Conservation (phyloP, 768 basidiomycete genomes). For the Russula sp. region DNA sequence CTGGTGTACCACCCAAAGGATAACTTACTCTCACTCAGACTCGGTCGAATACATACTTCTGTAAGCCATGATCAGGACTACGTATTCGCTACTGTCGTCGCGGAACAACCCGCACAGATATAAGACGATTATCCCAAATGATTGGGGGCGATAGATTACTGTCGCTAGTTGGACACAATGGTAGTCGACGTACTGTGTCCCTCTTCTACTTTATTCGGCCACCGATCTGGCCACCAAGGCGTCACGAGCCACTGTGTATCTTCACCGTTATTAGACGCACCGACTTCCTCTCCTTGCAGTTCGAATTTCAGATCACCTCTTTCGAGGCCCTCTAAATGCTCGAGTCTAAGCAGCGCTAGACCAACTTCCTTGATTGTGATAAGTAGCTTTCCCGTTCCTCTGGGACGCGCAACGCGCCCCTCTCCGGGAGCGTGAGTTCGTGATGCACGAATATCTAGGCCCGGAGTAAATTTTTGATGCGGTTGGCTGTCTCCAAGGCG, state of each 20-base stretch:
- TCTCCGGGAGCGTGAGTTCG: constrained; percentile 32
- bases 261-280: constrained; percentile 35
- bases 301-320: constrained; percentile 48
- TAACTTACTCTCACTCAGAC: constrained; percentile 29
- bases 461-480: constrained; percentile 15
- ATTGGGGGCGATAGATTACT: neutral
- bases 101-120: constrained; percentile 40
- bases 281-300: constrained; percentile 30
- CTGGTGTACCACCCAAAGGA: constrained; percentile 36
- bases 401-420: constrained; percentile 51
- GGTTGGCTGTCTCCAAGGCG: constrained; percentile 2
- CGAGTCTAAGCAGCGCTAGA: constrained; percentile 75
- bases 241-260: constrained; percentile 43
- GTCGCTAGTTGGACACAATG: neutral
- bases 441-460: constrained; percentile 36
- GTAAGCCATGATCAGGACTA: constrained; percentile 84
- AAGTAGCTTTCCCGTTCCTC: constrained; percentile 74
- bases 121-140: neutral
- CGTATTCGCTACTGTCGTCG: constrained; percentile 63
- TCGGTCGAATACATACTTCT: constrained; percentile 57
- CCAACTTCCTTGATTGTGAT: constrained; percentile 58
- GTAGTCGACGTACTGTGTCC: neutral
- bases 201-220: constrained; percentile 43
- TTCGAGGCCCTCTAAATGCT: constrained; percentile 60
- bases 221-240: constrained; percentile 50